Conservation (phyloP, 2,329 filamentous ascomycete genomes). For the Beauveria bassiana region DNA sequence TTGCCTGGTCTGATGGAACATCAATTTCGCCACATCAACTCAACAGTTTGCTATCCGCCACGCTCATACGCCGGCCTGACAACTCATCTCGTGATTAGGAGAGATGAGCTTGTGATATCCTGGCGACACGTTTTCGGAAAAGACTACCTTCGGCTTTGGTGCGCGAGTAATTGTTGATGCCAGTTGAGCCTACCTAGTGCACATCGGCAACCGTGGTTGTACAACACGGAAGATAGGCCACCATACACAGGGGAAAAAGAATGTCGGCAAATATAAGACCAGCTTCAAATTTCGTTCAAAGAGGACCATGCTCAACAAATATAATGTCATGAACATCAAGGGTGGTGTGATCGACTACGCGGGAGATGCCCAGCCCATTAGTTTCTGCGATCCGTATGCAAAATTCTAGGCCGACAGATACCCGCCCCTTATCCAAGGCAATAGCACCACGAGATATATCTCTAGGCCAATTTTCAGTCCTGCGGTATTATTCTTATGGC, state of each 20-base stretch:
- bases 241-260: neutral
- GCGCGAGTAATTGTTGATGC: slow-evolving; percentile 60
- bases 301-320: neutral
- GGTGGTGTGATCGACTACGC: neutral
- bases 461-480: neutral
- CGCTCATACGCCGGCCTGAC: slow-evolving; percentile 58
- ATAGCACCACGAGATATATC: neutral
- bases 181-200: slow-evolving; percentile 58
- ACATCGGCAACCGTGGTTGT: slow-evolving; percentile 58
- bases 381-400: neutral
- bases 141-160: slow-evolving; percentile 52
- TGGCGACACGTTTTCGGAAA: slow-evolving; percentile 44
- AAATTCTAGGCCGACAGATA: neutral
- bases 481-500: neutral
- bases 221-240: slow-evolving; percentile 56
- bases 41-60: slow-evolving; percentile 60
- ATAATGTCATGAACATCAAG: neutral
- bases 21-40: slow-evolving; percentile 33
- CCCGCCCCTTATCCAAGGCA: neutral
- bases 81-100: slow-evolving; percentile 57
- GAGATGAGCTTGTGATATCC: slow-evolving; percentile 61
- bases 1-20: slow-evolving; percentile 66
- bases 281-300: neutral
- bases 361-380: neutral
- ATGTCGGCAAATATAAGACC: neutral